phyloP scores from a whole-genome alignment of 1,284 basidiomycete genomes.

The Xerocomus nothofagi region DNA sequence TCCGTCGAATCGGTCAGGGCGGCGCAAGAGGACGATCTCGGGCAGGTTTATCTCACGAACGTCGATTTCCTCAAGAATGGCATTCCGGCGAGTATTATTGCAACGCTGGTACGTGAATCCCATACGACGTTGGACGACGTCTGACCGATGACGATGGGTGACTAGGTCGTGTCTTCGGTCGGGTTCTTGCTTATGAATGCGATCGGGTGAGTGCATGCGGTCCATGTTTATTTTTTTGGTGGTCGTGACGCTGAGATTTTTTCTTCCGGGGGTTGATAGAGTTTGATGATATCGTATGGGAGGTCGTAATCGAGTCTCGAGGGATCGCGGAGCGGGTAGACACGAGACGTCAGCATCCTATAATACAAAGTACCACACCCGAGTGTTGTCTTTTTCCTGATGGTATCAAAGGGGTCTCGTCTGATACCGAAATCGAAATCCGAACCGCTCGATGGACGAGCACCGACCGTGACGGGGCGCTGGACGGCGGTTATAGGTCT shows the following conservation, averaged over 20 bases:
- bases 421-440: too few species aligned
- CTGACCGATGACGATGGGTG: conserved; percentile 7
- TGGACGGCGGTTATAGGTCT: too few species aligned
- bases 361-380: neutral
- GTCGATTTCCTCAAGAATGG: conserved; percentile 93
- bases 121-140: neutral
- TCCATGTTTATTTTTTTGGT: neutral
- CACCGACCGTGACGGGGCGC: too few species aligned
- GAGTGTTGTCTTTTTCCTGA: too few species aligned
- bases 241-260: neutral
- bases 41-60: conserved; percentile 83
- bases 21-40: conserved; percentile 94
- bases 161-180: conserved; percentile 23
- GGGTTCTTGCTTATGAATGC: conserved; percentile 25
- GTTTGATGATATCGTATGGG: conserved; percentile 1
- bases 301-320: neutral
- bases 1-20: conserved; percentile 52
- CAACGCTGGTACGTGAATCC: conserved; percentile 66
- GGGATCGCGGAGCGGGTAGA: neutral
- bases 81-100: conserved; percentile 86
- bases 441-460: too few species aligned
- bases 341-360: neutral
- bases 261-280: neutral
- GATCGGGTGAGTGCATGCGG: conserved; percentile 14
- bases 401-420: too few species aligned